Base-by-base conservation (phyloP, 371 early-diverging fungal species). In the Mortierella sp. region DNA sequence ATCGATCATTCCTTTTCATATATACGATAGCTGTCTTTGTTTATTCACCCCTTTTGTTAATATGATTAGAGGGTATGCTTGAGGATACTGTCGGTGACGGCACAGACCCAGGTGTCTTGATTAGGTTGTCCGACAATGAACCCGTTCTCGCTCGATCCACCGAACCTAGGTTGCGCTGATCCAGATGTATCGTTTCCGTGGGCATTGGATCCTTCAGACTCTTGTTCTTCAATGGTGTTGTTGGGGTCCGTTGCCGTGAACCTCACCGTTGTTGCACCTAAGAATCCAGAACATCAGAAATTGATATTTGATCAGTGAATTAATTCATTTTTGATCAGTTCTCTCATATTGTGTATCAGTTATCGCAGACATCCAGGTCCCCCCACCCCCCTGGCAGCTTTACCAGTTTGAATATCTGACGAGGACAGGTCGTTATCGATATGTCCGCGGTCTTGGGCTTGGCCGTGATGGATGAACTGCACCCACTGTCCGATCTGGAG, bases 401-500 rank as follows among this genome's bases (percentile, higher is more conserved):
- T 51, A 58, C 48, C 41, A 16, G 24, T 12, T 41, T 41, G n/a
- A 18, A 35, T 79, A 24, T 49, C 60, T 38, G 32, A 6, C 0
- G 77, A 54, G 35, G 72, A 6, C 35, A 63, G 21, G 21, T 63
- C 63, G 7, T 63, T 63, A 18, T 75, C 74, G 70, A 68, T 75
- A 48, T 81, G 81, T 0, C 81, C 84, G 14, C 75, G 48, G 6
- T 65, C 27, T 60, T 63, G 71, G 3, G 27, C 29, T 24, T 70
- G 60, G 73, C 74, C 74, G 27, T 81, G 84, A 54, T 80, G 81
- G 27, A 78, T 89, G 87, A 93, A 92, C 87, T 92, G 93, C 1
- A 93, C 92, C 71, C 83, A 82, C 75, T 93, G 93, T 4, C 95
- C 95, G 1, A 88, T 89, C 76, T 90, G 80, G 32, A 95, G 87